Evolutionary conservation across 2,329 filamentous ascomycete genomes (phyloP), one percentile per base, ranked within the genome.

Genomic region (Claviceps sp.): DNA sequence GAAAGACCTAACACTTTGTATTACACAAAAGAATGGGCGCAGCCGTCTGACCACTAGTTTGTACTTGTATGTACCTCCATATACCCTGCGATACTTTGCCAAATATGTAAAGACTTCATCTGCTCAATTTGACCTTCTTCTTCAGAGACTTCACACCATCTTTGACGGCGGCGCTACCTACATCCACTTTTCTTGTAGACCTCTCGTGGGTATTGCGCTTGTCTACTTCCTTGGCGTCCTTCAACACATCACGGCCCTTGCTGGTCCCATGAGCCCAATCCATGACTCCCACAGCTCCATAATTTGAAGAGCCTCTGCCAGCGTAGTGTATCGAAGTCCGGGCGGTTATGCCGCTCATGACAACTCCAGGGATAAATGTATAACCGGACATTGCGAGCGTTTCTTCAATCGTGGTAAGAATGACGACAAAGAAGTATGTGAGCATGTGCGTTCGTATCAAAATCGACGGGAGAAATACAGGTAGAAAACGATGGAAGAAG

Each of bases 351-450:
- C 75, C 75, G 43, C 75, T 71, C 68, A 78, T 70, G 54, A 79
- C 56, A 45, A 78, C 71, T 1, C 76, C 76, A 0, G 76, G 76
- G 0, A 78, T 66, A 6, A 79, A 68, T 16, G 73, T 77, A 65
- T 88, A 89, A 0, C 85, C 84, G 0, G 80, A 85, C 66, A 79
- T 80, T 29, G 80, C 71, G 47, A 87, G 68, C 0, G 80, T 79
- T 56, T 87, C 83, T 57, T 88, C 82, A 0, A 82, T 60, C 2
- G 82, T 85, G 55, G 77, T 76, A 26, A 88, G 61, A 0, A 75
- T 73, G 16, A 82, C 70, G 55, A 86, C 77, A 11, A 86, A 60
- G 52, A 86, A 75, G 67, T 83, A 88, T 0, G 82, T 86, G n/a
- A 88, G 71, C 4, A 88, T 73, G 63, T 89, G 85, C 38, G 83